A percentile compares a stretch with the other conserved stretches of the same genome.
phyloP scores from a whole-genome alignment of 805 yeast species.

The Spathaspora arborariae region DNA sequence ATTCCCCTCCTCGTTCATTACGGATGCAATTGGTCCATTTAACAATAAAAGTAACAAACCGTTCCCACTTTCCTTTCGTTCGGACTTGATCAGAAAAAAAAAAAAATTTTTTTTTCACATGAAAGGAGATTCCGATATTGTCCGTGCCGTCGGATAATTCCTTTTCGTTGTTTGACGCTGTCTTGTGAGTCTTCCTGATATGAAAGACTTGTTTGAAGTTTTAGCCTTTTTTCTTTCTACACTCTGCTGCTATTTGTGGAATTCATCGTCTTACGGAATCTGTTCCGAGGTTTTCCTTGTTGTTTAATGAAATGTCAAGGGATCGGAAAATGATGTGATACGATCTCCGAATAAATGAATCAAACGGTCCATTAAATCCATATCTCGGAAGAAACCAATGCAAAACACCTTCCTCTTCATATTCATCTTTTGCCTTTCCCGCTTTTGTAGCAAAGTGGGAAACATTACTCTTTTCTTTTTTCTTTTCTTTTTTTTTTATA shows the following conservation, averaged over 20 bases:
- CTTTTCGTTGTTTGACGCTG: neutral
- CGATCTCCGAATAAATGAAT: neutral
- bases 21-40: neutral
- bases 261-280: neutral
- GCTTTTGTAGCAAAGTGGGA: too few relatives aligned
- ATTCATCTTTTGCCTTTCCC: too few relatives aligned
- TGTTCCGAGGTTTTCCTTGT: slow-evolving; percentile 5
- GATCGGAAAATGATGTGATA: neutral
- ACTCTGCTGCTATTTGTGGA: neutral
- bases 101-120: neutral
- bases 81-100: neutral
- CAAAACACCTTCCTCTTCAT: neutral
- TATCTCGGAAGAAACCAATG: neutral
- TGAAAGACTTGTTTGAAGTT: slow-evolving; percentile 1
- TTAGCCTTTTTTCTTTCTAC: neutral
- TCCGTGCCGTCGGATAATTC: slow-evolving; percentile 1
- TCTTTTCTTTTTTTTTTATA: neutral
- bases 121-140: neutral
- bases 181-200: slow-evolving; percentile 5
- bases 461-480: too few relatives aligned
- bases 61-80: neutral
- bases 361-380: neutral
- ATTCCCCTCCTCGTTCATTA: neutral
- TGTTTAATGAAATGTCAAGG: neutral
- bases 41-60: neutral